Evolutionary conservation across 106 monocot genomes (phyloP).

Genomic region (Dactylorhiza incarnata): DNA sequence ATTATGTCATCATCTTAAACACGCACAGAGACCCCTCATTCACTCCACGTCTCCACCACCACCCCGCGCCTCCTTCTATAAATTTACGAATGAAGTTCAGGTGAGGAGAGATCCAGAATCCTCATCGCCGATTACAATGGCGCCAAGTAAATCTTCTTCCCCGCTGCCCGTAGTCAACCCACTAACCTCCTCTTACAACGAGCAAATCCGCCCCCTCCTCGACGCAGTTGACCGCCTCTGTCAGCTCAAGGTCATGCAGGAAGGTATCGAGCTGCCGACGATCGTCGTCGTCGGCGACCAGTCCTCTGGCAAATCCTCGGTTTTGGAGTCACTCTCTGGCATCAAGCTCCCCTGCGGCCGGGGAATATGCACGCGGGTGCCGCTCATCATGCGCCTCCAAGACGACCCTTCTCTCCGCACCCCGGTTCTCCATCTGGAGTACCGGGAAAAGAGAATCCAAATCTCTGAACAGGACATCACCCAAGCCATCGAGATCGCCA

Average conservation of each 20-base stretch:
- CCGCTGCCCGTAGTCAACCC: background rate
- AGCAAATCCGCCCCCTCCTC: slow-evolving; percentile 20
- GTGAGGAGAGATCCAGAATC: too few species aligned
- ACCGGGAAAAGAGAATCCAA: background rate
- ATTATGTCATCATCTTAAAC: too few species aligned
- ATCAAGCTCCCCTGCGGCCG: slow-evolving; percentile 22
- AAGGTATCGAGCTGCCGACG: slow-evolving; percentile 18
- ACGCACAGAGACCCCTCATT: too few species aligned
- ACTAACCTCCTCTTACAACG: slow-evolving; percentile 14
- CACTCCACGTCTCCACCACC: too few species aligned
- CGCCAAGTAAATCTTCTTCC: too few species aligned
- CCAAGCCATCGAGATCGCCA: slow-evolving; percentile 6
- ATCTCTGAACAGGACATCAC: slow-evolving; percentile 7
- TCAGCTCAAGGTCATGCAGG: slow-evolving; percentile 21
- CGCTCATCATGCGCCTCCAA: slow-evolving; percentile 20
- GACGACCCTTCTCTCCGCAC: background rate
- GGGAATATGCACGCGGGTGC: slow-evolving; percentile 24
- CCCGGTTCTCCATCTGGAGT: slow-evolving; percentile 9
- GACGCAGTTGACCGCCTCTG: slow-evolving; percentile 23
- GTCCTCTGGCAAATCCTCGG: slow-evolving; percentile 21
- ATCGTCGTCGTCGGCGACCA: slow-evolving; percentile 25
- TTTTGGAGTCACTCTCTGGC: slow-evolving; percentile 17
- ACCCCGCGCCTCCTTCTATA: too few species aligned
- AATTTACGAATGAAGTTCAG: too few species aligned
- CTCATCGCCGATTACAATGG: too few species aligned